Percentiles rank a stretch among this genome's conserved stretches.
These are phyloP conservation scores for Osmozyma mogii DNA, from an alignment of 805 yeast genomes.

Conservation along the genomic window DNA sequence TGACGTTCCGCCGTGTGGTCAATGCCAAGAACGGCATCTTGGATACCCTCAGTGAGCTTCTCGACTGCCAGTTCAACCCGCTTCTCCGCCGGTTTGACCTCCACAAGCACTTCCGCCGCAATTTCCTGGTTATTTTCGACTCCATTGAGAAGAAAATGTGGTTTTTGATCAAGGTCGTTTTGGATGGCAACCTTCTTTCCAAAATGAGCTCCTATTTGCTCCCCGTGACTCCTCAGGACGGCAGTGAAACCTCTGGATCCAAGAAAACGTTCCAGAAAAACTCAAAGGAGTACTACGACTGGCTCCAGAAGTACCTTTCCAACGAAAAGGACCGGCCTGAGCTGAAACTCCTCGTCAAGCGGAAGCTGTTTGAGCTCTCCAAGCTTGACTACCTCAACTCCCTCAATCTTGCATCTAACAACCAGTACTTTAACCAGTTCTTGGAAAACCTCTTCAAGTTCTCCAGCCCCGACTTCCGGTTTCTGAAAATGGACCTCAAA, in stretches of 20 bases:
- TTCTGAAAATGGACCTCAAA: conserved; percentile 6
- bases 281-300: conserved; percentile 35
- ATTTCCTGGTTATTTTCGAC: conserved; percentile 20
- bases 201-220: conserved; percentile 17
- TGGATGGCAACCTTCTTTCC: conserved; percentile 18
- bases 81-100: conserved; percentile 17
- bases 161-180: conserved; percentile 21
- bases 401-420: conserved; percentile 28
- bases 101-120: conserved; percentile 17
- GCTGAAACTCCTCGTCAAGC: conserved; percentile 27
- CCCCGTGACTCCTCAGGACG: conserved; percentile 6
- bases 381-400: conserved; percentile 40
- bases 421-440: conserved; percentile 32
- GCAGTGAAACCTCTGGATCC: conserved; percentile 16
- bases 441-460: conserved; percentile 31
- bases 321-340: conserved; percentile 38
- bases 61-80: conserved; percentile 19
- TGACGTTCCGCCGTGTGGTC: conserved; percentile 14
- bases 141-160: conserved; percentile 25
- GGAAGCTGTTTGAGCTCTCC: conserved; percentile 33
- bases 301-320: conserved; percentile 36
- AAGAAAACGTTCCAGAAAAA: conserved; percentile 30
- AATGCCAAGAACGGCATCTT: conserved; percentile 14
- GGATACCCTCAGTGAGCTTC: conserved; percentile 16
- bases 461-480: conserved; percentile 12